Evolutionary conservation across 257 asterid species (phyloP).

Genomic region (Eucommia ulmoides): DNA sequence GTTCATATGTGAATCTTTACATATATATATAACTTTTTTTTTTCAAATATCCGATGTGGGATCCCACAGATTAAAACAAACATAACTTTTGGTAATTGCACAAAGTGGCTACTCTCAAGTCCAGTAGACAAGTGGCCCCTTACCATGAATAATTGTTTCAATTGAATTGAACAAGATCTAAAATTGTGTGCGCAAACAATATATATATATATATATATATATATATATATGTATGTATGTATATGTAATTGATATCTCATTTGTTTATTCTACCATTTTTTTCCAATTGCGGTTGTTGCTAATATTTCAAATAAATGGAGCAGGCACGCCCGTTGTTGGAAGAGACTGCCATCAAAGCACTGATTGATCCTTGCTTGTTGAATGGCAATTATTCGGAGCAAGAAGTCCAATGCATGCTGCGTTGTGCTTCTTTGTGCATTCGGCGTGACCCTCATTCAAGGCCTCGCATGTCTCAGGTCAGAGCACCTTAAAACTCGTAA

Average conservation of each 20-base stretch:
- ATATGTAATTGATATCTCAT: neutral
- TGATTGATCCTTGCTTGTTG: conserved; percentile 51
- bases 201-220: too few relatives aligned
- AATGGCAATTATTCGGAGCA: conserved; percentile 35
- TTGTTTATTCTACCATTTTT: neutral
- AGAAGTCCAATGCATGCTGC: conserved; percentile 49
- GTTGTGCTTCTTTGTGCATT: conserved; percentile 57
- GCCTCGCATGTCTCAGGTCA: conserved; percentile 90
- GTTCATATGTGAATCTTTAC: too few relatives aligned
- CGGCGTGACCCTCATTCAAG: conserved; percentile 52
- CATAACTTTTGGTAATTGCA: too few relatives aligned
- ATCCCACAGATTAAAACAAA: too few relatives aligned
- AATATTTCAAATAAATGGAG: conserved; percentile 2
- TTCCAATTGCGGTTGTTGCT: neutral
- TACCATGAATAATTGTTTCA: neutral
- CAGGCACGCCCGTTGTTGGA: conserved; percentile 79
- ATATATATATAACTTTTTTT: too few relatives aligned
- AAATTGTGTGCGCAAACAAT: neutral
- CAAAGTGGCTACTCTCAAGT: too few relatives aligned
- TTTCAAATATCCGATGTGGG: too few relatives aligned
- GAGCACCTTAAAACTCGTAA: too few relatives aligned
- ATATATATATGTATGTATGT: neutral
- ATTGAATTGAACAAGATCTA: too few relatives aligned
- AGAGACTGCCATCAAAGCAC: conserved; percentile 24
- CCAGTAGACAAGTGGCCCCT: neutral